Percentiles rank a stretch among this genome's conserved stretches.
Evolutionary conservation across 768 basidiomycete genomes (phyloP).

Genomic region (Arthromyces matolae): DNA sequence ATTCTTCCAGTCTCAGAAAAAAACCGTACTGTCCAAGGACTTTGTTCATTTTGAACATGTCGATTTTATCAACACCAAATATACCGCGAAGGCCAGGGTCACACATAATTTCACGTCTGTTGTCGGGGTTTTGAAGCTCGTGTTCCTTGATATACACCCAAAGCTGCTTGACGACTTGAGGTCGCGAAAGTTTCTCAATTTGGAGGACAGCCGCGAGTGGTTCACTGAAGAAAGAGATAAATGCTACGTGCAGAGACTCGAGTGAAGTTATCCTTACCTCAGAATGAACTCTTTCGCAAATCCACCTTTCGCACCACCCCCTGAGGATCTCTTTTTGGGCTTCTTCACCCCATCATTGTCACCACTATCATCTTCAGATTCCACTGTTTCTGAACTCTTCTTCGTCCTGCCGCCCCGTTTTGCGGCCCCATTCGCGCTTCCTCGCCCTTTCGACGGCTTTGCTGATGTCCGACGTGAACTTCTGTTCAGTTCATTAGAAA

Average conservation of each 20-base stretch:
- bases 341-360: slow-evolving; percentile 40
- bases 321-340: slow-evolving; percentile 45
- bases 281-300: slow-evolving; percentile 75
- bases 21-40: slow-evolving; percentile 68
- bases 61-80: slow-evolving; percentile 77
- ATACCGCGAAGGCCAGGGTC: slow-evolving; percentile 69
- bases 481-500: slow-evolving; percentile 68
- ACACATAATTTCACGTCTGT: slow-evolving; percentile 83
- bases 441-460: slow-evolving; percentile 33
- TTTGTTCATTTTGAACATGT: slow-evolving; percentile 97
- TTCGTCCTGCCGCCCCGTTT: slow-evolving; percentile 41
- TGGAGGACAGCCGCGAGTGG: slow-evolving; percentile 71
- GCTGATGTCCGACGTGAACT: slow-evolving; percentile 48
- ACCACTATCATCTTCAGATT: slow-evolving; percentile 51
- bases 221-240: slow-evolving; percentile 40
- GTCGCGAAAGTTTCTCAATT: slow-evolving; percentile 69
- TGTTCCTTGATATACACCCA: slow-evolving; percentile 88
- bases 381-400: slow-evolving; percentile 55
- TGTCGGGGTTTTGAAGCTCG: slow-evolving; percentile 78
- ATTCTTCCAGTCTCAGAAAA: background rate
- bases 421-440: slow-evolving; percentile 33
- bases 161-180: slow-evolving; percentile 85
- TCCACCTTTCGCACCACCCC: slow-evolving; percentile 57
- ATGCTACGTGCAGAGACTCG: slow-evolving; percentile 4
- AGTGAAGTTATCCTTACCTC: slow-evolving; percentile 41